These are phyloP conservation scores for Omphalea diandra DNA, from an alignment of 441 rosid genomes.

Conservation along the genomic window DNA sequence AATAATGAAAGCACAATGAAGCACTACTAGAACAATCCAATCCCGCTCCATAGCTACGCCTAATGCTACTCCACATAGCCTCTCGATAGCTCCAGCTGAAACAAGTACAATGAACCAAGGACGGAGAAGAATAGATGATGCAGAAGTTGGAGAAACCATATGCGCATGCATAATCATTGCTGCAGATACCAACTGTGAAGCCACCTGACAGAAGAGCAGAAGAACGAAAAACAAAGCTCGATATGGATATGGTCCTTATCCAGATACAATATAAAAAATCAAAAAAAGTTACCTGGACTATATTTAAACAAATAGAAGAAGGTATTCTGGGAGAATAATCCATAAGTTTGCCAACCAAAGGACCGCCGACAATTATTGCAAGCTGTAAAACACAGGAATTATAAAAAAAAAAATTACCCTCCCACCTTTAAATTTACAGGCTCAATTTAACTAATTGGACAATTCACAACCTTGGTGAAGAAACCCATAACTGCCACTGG, in stretches of 20 bases:
- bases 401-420: constrained; percentile 16
- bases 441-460: constrained; percentile 9
- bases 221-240: constrained; percentile 1
- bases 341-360: constrained; percentile 85
- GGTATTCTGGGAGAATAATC: constrained; percentile 87
- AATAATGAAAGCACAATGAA: constrained; percentile 17
- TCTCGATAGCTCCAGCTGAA: constrained; percentile 73
- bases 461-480: constrained; percentile 54
- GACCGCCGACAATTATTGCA: constrained; percentile 78
- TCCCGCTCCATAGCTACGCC: constrained; percentile 94
- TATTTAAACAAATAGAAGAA: constrained; percentile 65
- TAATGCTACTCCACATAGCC: constrained; percentile 75
- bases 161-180: constrained; percentile 81
- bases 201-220: constrained; percentile 56
- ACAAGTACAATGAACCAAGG: constrained; percentile 84
- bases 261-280: not conserved
- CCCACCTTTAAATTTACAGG: not conserved
- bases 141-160: constrained; percentile 47
- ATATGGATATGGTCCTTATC: constrained; percentile 1
- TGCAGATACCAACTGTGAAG: constrained; percentile 81
- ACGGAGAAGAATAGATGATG: constrained; percentile 57
- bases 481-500: constrained; percentile 93
- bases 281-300: constrained; percentile 55
- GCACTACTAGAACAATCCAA: constrained; percentile 88
- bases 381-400: constrained; percentile 35